Conservation (phyloP, 2,329 filamentous ascomycete species). For the Aspergillus versicolor region DNA sequence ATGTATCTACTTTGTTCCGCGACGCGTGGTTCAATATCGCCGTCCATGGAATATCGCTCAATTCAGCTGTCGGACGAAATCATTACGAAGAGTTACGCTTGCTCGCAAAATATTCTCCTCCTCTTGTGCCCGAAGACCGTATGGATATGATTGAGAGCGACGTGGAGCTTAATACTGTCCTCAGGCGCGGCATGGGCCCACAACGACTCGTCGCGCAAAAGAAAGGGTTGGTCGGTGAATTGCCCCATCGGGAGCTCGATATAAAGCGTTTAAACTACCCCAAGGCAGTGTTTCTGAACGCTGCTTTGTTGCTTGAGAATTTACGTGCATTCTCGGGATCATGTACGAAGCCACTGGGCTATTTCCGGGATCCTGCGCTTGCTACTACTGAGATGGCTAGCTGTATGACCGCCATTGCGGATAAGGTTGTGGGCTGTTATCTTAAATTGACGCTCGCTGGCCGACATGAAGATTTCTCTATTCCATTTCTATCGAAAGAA, state of each 20-base stretch:
- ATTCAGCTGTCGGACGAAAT: slow-evolving; percentile 69
- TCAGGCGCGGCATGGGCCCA: slow-evolving; percentile 79
- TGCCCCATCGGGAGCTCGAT: slow-evolving; percentile 75
- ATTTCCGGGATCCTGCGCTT: slow-evolving; percentile 91
- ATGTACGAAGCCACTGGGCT: slow-evolving; percentile 83
- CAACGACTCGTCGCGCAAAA: slow-evolving; percentile 74
- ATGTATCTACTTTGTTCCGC: slow-evolving; percentile 71
- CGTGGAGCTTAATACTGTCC: slow-evolving; percentile 90
- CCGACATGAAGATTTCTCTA: slow-evolving; percentile 75
- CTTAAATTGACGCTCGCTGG: slow-evolving; percentile 72
- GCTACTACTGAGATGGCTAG: slow-evolving; percentile 60
- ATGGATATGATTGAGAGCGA: slow-evolving; percentile 92
- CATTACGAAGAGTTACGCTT: slow-evolving; percentile 75
- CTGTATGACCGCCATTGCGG: slow-evolving; percentile 63
- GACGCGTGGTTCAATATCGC: slow-evolving; percentile 99
- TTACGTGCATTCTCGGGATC: slow-evolving; percentile 83
- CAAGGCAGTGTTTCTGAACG: slow-evolving; percentile 87
- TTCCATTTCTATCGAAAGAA: slow-evolving; percentile 84
- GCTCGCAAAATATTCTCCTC: slow-evolving; percentile 82
- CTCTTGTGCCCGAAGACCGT: slow-evolving; percentile 82
- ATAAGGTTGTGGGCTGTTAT: slow-evolving; percentile 76
- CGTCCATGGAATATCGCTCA: slow-evolving; percentile 82
- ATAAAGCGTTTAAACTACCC: slow-evolving; percentile 83
- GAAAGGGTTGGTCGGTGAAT: slow-evolving; percentile 68
- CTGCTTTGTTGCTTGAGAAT: slow-evolving; percentile 84